phyloP scores from a whole-genome alignment of 164 flowering plant genomes.

The Nymphaea colorata region DNA sequence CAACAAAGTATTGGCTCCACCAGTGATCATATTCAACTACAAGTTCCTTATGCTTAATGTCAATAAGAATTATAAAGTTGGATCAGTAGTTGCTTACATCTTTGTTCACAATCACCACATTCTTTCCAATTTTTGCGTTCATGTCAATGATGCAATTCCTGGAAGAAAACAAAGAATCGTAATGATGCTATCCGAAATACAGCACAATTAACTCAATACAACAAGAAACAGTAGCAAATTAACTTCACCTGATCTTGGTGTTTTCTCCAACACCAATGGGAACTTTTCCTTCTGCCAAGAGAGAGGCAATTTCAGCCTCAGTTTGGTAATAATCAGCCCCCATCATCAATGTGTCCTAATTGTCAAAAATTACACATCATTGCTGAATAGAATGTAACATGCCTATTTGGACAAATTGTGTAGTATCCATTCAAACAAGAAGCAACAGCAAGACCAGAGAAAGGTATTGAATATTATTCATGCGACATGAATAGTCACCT shows the following conservation, averaged over 20 bases:
- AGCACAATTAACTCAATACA: not conserved
- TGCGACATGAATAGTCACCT: conserved; percentile 24
- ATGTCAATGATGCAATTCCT: conserved; percentile 96
- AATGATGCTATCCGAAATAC: not conserved
- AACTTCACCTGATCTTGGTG: conserved; percentile 65
- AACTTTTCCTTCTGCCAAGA: conserved; percentile 78
- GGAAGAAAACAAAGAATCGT: conserved; percentile 2
- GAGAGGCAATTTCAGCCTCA: conserved; percentile 82
- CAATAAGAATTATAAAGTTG: too few species aligned
- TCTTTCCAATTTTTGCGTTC: conserved; percentile 88
- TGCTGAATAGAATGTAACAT: not conserved
- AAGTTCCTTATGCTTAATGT: too few species aligned
- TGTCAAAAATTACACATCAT: not conserved
- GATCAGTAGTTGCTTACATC: conserved; percentile 40
- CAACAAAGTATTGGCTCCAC: too few species aligned
- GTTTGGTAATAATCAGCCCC: conserved; percentile 98
- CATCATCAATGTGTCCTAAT: conserved; percentile 97
- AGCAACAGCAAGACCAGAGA: too few species aligned
- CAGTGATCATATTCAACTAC: too few species aligned
- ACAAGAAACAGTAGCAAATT: not conserved
- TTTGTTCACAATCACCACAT: conserved; percentile 61
- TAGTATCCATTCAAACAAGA: too few species aligned
- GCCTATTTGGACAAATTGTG: not conserved
- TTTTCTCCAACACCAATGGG: conserved; percentile 85
- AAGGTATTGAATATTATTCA: too few species aligned